Percentiles rank a stretch among this genome's conserved stretches.
phyloP scores from a whole-genome alignment of 352 stramenopile genomes.

The Globisporangium yorkense region DNA sequence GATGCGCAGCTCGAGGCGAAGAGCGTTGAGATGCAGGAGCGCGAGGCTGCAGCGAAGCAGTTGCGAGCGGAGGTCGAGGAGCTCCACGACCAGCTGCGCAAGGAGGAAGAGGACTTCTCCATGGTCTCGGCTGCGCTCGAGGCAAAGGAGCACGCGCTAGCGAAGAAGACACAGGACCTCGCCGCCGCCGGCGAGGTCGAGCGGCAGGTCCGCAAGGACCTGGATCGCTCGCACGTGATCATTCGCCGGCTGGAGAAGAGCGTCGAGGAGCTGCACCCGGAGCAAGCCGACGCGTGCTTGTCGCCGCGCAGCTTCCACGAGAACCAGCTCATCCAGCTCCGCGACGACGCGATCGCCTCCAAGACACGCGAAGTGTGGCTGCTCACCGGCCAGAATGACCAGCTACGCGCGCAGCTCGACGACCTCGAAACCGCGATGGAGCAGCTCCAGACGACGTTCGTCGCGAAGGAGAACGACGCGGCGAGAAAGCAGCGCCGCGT shows the following conservation, averaged over 20 bases:
- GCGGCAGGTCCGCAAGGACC: slow-evolving; percentile 32
- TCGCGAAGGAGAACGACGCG: slow-evolving; percentile 57
- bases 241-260: slow-evolving; percentile 43
- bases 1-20: slow-evolving; percentile 11
- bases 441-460: slow-evolving; percentile 46
- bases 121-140: slow-evolving; percentile 53
- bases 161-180: slow-evolving; percentile 33
- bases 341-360: slow-evolving; percentile 64
- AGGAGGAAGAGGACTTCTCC: slow-evolving; percentile 64
- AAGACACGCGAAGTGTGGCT: slow-evolving; percentile 73
- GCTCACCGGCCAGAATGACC: slow-evolving; percentile 58
- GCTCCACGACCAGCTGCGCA: slow-evolving; percentile 39
- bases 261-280: slow-evolving; percentile 31
- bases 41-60: slow-evolving; percentile 17
- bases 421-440: slow-evolving; percentile 58
- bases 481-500: slow-evolving; percentile 44
- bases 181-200: slow-evolving; percentile 20
- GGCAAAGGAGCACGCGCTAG: slow-evolving; percentile 38
- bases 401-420: slow-evolving; percentile 57
- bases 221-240: slow-evolving; percentile 29
- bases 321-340: slow-evolving; percentile 64
- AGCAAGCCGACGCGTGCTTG: slow-evolving; percentile 51
- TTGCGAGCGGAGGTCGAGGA: slow-evolving; percentile 24
- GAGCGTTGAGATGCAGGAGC: slow-evolving; percentile 9
- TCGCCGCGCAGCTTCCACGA: slow-evolving; percentile 70